Evolutionary conservation across 805 yeast species (phyloP).

Genomic region (Trichomonascus vanleenenianus): DNA sequence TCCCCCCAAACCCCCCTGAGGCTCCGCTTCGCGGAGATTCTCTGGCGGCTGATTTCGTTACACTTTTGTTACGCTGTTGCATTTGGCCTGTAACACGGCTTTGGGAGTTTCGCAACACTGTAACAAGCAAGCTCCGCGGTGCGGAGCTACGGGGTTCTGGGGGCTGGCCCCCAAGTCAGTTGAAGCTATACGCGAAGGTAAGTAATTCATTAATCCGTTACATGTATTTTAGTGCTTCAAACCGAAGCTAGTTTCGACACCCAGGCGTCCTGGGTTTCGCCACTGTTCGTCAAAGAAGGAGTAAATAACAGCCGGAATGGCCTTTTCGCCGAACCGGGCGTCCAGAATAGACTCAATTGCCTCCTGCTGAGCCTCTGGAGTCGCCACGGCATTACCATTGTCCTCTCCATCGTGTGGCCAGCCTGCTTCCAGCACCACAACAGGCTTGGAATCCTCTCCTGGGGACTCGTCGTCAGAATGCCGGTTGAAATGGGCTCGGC

Average conservation of each 20-base stretch:
- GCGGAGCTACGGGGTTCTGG: too few species aligned
- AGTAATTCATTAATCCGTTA: background rate
- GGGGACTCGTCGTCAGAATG: background rate
- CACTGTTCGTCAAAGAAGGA: constrained; percentile 18
- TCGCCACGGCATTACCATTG: constrained; percentile 67
- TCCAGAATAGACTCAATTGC: constrained; percentile 55
- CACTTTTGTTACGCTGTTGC: too few species aligned
- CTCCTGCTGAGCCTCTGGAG: constrained; percentile 54
- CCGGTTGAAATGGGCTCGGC: constrained; percentile 11
- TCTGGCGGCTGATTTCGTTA: too few species aligned
- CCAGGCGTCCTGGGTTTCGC: constrained; percentile 18
- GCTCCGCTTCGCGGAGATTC: too few species aligned
- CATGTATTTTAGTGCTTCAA: background rate
- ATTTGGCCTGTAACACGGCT: too few species aligned
- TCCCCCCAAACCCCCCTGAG: too few species aligned
- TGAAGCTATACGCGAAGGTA: too few species aligned
- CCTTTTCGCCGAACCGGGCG: constrained; percentile 12
- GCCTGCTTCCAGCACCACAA: constrained; percentile 74
- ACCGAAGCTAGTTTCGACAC: constrained; percentile 18
- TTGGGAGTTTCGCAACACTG: too few species aligned
- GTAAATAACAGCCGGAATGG: constrained; percentile 14
- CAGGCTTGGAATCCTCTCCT: constrained; percentile 22
- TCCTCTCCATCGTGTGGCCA: constrained; percentile 79
- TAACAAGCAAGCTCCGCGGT: too few species aligned
- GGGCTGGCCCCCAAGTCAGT: too few species aligned